These are phyloP conservation scores for Akanthomyces lecanii DNA, from an alignment of 2,329 filamentous ascomycete genomes.

Conservation along the genomic window DNA sequence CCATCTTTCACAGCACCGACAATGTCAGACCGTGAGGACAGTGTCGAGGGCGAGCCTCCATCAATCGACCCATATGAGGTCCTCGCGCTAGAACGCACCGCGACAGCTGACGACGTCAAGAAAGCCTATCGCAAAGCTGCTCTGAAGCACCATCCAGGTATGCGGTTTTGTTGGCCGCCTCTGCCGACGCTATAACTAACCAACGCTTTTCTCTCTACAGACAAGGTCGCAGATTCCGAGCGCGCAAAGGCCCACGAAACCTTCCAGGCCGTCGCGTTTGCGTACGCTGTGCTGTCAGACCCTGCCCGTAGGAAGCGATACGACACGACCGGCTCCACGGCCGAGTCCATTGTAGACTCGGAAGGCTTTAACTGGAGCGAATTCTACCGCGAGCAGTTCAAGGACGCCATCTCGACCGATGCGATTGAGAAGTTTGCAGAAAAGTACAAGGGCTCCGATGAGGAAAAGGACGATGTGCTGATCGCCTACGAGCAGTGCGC, in stretches of 20 bases:
- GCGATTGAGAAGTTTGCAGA: constrained; percentile 71
- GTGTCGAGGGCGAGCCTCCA: constrained; percentile 55
- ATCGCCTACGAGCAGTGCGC: constrained; percentile 67
- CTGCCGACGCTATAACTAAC: neutral
- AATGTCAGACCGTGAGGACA: constrained; percentile 51
- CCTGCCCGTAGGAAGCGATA: constrained; percentile 76
- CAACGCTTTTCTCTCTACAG: constrained; percentile 38
- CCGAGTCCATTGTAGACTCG: constrained; percentile 71
- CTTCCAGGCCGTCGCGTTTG: constrained; percentile 90
- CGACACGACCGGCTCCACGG: constrained; percentile 84
- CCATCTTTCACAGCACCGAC: constrained; percentile 16
- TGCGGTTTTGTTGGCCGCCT: constrained; percentile 18
- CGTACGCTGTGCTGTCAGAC: constrained; percentile 89
- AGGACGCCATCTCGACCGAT: constrained; percentile 67
- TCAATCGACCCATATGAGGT: constrained; percentile 73
- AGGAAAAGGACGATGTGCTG: constrained; percentile 77
- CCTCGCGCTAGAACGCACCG: constrained; percentile 65
- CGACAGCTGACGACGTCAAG: constrained; percentile 77
- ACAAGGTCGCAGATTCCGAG: constrained; percentile 68
- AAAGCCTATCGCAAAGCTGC: constrained; percentile 88
- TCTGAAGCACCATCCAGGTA: constrained; percentile 81
- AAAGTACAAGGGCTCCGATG: constrained; percentile 79
- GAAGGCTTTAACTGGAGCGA: constrained; percentile 86
- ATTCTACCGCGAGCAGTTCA: constrained; percentile 83
- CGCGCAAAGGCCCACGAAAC: constrained; percentile 70